Conservation (phyloP, 1,284 basidiomycete species). For the Sparassis latifolia region DNA sequence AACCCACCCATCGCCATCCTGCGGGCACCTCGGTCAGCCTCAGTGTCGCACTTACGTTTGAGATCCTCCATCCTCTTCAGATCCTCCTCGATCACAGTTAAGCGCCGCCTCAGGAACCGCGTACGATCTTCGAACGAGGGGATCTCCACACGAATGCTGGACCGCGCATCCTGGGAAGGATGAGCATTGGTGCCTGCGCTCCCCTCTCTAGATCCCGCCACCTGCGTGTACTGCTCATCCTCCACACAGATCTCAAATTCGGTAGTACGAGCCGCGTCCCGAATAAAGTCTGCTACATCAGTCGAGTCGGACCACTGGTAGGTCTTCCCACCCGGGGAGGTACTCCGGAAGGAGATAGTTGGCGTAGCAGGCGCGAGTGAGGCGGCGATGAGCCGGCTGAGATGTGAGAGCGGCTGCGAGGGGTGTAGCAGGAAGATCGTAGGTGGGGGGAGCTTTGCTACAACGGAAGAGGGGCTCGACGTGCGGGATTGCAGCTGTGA, state of each 20-base stretch:
- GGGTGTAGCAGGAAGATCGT: conserved; percentile 57
- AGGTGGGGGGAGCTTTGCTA: conserved; percentile 3
- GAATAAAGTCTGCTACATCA: conserved; percentile 62
- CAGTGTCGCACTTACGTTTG: conserved; percentile 47
- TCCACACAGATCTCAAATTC: conserved; percentile 49
- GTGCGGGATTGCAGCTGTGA: conserved; percentile 2
- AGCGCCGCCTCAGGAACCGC: conserved; percentile 46
- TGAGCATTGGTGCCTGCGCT: conserved; percentile 3
- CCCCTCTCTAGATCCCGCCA: too few relatives aligned
- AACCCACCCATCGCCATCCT: conserved; percentile 54
- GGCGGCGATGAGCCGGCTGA: conserved; percentile 41
- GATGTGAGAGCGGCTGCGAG: conserved; percentile 55
- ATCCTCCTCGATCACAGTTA: conserved; percentile 36
- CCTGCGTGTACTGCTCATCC: not conserved
- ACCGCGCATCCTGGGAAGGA: conserved; percentile 6
- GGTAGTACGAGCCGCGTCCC: conserved; percentile 49
- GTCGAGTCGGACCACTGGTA: conserved; percentile 62
- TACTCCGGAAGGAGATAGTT: conserved; percentile 41
- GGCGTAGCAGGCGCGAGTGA: conserved; percentile 32
- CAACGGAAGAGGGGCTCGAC: not conserved
- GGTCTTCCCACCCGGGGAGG: conserved; percentile 30
- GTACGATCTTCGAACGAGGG: conserved; percentile 61
- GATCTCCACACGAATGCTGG: conserved; percentile 41
- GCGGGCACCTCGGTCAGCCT: conserved; percentile 50
- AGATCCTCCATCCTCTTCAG: conserved; percentile 45